phyloP scores from a whole-genome alignment of 1,139 yeast species.

The Geotrichum fermentans region DNA sequence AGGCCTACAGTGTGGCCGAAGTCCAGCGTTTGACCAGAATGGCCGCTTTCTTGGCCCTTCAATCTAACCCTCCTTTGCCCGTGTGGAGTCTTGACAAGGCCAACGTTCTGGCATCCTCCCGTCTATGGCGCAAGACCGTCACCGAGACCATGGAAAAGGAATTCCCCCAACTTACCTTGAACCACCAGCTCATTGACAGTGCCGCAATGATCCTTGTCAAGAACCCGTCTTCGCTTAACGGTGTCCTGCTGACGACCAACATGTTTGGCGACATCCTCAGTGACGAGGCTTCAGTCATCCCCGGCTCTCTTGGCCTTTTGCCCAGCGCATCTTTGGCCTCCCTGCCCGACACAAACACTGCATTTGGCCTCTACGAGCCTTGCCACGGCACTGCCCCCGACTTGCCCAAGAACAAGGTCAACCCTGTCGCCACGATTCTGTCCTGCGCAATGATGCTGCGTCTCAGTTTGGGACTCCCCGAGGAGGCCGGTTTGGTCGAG shows the following conservation, averaged over 20 bases:
- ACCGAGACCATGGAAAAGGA: conserved; percentile 77
- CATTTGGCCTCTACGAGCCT: conserved; percentile 95
- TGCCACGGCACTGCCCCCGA: conserved; percentile 99
- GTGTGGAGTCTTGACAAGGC: conserved; percentile 97
- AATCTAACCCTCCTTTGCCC: conserved; percentile 87
- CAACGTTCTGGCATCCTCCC: conserved; percentile 89
- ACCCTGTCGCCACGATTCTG: conserved; percentile 90
- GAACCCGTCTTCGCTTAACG: conserved; percentile 84
- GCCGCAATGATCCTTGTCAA: conserved; percentile 97
- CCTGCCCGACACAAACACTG: conserved; percentile 86
- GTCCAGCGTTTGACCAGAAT: conserved; percentile 92
- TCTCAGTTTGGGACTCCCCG: conserved; percentile 71
- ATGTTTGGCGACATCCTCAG: conserved; percentile 98
- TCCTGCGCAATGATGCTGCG: conserved; percentile 97
- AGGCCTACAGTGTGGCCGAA: conserved; percentile 82
- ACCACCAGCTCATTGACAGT: conserved; percentile 94
- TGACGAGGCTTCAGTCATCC: conserved; percentile 96
- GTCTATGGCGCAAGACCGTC: conserved; percentile 93
- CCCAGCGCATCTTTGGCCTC: conserved; percentile 97
- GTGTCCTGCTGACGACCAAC: conserved; percentile 85
- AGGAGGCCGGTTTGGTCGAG: conserved; percentile 87
- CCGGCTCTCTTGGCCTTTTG: conserved; percentile 90
- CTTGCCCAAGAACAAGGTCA: conserved; percentile 77
- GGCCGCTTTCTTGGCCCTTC: conserved; percentile 96
- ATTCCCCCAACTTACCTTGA: conserved; percentile 78